phyloP scores from a whole-genome alignment of 2,329 filamentous ascomycete species.

The Diaporthe sp. region DNA sequence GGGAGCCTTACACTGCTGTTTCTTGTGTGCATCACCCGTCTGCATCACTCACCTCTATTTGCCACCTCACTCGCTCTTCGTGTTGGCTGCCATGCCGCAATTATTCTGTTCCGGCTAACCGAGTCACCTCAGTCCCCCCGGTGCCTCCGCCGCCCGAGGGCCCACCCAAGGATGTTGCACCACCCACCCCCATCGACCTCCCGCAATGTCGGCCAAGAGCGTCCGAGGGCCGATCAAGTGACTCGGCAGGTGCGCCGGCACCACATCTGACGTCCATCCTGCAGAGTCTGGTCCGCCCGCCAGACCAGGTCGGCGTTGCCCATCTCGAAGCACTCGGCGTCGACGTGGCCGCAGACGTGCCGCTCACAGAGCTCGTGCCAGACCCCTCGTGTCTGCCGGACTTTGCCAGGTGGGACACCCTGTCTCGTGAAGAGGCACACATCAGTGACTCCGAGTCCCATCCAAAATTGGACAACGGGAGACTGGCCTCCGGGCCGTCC shows the following conservation, averaged over 20 bases:
- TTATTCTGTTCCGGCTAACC: constrained; percentile 28
- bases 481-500: constrained; percentile 65
- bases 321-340: constrained; percentile 69
- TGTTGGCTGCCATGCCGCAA: constrained; percentile 28
- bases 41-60: constrained; percentile 31
- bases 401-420: constrained; percentile 61
- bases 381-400: constrained; percentile 64
- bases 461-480: constrained; percentile 61
- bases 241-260: constrained; percentile 35
- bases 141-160: constrained; percentile 38
- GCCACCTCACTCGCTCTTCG: constrained; percentile 27
- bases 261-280: constrained; percentile 61
- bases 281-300: constrained; percentile 63
- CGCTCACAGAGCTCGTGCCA: constrained; percentile 62
- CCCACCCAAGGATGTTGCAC: constrained; percentile 63
- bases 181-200: constrained; percentile 64
- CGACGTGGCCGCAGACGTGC: constrained; percentile 62
- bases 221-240: constrained; percentile 26
- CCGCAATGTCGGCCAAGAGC: constrained; percentile 53
- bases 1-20: not conserved
- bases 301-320: constrained; percentile 54
- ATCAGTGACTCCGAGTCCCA: constrained; percentile 60
- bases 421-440: constrained; percentile 60
- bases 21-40: constrained; percentile 26
- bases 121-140: constrained; percentile 20